Conservation (phyloP, 495 filamentous ascomycete species). For the Lepidopterella palustris region DNA sequence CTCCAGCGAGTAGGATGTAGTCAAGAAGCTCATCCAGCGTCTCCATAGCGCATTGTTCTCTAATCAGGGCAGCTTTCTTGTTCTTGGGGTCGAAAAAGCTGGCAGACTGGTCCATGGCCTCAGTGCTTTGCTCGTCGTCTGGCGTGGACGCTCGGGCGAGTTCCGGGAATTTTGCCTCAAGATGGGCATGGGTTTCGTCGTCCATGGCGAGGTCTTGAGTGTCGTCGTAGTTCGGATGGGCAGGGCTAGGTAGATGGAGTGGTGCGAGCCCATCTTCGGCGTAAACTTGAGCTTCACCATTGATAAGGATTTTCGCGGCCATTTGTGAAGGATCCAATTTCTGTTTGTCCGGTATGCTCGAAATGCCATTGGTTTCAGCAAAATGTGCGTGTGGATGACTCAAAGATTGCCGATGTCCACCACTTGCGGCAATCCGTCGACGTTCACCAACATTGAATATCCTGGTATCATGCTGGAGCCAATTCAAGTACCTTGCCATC, state of each 20-base stretch:
- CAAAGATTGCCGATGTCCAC: conserved; percentile 17
- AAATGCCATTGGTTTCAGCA: not conserved
- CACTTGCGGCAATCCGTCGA: conserved; percentile 69
- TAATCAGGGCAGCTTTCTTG: conserved; percentile 67
- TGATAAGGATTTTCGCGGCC: conserved; percentile 36
- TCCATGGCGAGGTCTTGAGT: conserved; percentile 7
- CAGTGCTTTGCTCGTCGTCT: conserved; percentile 22
- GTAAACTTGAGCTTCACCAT: conserved; percentile 30
- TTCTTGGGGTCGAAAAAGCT: conserved; percentile 93
- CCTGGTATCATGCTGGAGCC: conserved; percentile 88
- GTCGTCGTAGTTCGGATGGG: not conserved
- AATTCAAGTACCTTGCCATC: conserved; percentile 87
- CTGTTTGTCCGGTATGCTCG: conserved; percentile 2
- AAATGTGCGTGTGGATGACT: not conserved
- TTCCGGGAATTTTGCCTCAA: conserved; percentile 23
- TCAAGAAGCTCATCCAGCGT: conserved; percentile 88
- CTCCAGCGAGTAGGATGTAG: conserved; percentile 72
- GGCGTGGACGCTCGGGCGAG: conserved; percentile 13
- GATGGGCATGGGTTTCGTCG: conserved; percentile 6
- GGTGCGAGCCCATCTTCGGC: conserved; percentile 5
- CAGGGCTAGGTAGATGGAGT: conserved; percentile 11
- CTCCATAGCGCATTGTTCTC: conserved; percentile 86
- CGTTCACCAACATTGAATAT: conserved; percentile 98
- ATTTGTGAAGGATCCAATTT: conserved; percentile 12
- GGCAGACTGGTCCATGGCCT: conserved; percentile 77